Base-by-base conservation (phyloP, 176 grass and related monocot species). In the Chloris gayana region DNA sequence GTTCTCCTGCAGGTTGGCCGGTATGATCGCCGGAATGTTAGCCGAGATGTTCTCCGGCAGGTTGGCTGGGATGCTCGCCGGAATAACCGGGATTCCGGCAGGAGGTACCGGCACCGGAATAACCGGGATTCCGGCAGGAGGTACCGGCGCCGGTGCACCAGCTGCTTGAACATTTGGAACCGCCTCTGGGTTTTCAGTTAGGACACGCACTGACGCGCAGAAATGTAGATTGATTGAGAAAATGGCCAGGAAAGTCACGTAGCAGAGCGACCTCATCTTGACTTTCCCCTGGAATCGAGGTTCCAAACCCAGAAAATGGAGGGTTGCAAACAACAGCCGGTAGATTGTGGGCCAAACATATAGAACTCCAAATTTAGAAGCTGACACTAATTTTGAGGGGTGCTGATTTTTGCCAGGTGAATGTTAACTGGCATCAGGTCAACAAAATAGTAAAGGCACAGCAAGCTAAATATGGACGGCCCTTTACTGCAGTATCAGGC, bases 211-310 rank as follows among this genome's bases (percentile, higher is more conserved):
- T 21, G 84, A 69, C 7, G 59, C 5, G n/a, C 51, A 74, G 4
- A 50, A 18, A 53, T 75, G 82, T 0, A 75, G 5, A 25, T 82
- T 56, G 68, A 56, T 1, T 4, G 66, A 74, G 19, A 69, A 82
- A 65, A 79, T 88, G 73, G 69, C 77, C 13, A 75, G 68, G 67
- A 85, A 80, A 72, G 72, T 77, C 81, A 76, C 85, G 58, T 25
- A 81, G 82, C 7, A 46, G 13, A 87, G 58, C 19, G 18, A 19
- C 35, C 66, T 85, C 78, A 82, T 89, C 21, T 77, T 73, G 73
- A 51, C 78, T 66, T 59, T 3, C 77, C 77, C 3, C 53, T 65
- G 87, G 82, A 81, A 83, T 58, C 51, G 57, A 67, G 67, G 57
- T 64, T 38, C 71, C 65, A 71, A 70, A 65, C 35, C 56, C 14